Evolutionary conservation across 257 asterid species (phyloP).

Genomic region (Solanum piurae): DNA sequence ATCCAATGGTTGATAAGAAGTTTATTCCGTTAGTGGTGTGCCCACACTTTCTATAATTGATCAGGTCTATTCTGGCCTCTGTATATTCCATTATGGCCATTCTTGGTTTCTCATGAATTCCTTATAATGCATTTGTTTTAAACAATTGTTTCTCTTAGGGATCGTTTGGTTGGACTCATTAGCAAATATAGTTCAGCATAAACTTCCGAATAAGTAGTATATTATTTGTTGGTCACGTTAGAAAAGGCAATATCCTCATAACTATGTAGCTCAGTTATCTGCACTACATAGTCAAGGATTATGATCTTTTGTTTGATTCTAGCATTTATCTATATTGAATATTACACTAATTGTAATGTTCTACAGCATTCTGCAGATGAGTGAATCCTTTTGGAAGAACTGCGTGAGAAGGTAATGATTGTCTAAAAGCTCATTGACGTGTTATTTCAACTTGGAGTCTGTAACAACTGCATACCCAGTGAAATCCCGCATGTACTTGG

Average conservation of each 20-base stretch:
- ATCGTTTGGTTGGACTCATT: too few relatives aligned
- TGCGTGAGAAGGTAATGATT: slow-evolving; percentile 67
- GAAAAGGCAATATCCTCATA: not conserved
- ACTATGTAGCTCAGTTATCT: not conserved
- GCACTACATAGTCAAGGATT: not conserved
- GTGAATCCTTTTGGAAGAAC: slow-evolving; percentile 81
- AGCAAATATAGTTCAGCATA: too few relatives aligned
- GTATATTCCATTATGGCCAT: too few relatives aligned
- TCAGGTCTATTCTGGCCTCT: too few relatives aligned
- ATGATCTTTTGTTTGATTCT: not conserved
- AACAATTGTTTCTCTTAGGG: not conserved
- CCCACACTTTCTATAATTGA: too few relatives aligned
- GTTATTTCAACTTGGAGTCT: slow-evolving; percentile 1
- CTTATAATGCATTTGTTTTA: slow-evolving; percentile 11
- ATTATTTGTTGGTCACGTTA: not conserved
- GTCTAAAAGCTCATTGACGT: slow-evolving; percentile 3
- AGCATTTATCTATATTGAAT: not conserved
- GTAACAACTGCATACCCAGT: not conserved
- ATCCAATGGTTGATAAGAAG: too few relatives aligned
- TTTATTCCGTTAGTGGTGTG: too few relatives aligned
- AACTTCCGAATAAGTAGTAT: not conserved
- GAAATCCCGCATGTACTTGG: too few relatives aligned
- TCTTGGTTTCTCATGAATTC: too few relatives aligned
- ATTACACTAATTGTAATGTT: slow-evolving; percentile 10
- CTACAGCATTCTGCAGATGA: slow-evolving; percentile 97